Conservation (phyloP, 1,284 basidiomycete species). For the Mycena citricolor region DNA sequence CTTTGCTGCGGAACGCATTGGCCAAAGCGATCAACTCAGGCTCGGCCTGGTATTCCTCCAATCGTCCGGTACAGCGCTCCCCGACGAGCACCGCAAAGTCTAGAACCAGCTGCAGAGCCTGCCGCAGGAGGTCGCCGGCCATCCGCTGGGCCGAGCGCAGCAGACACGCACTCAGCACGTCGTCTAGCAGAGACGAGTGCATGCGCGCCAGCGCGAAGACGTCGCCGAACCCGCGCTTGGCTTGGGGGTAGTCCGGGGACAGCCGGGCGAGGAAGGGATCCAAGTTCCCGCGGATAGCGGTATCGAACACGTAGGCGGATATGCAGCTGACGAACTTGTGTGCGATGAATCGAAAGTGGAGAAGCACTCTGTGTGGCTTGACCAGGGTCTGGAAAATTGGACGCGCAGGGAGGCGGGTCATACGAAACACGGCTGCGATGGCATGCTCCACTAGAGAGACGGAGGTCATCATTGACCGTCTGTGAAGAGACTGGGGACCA, state of each 20-base stretch:
- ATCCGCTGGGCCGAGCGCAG: constrained; percentile 69
- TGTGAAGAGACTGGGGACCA: constrained; percentile 13
- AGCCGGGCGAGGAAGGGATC: constrained; percentile 60
- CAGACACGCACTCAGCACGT: constrained; percentile 78
- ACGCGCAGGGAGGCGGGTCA: constrained; percentile 43
- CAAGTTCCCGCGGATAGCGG: constrained; percentile 74
- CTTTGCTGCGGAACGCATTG: constrained; percentile 54
- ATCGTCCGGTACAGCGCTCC: constrained; percentile 51
- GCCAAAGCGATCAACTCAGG: constrained; percentile 54
- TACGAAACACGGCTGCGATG: constrained; percentile 62
- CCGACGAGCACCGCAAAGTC: constrained; percentile 70
- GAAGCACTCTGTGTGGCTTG: constrained; percentile 50
- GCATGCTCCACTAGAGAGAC: constrained; percentile 64
- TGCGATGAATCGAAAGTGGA: constrained; percentile 71
- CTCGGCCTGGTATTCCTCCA: constrained; percentile 62
- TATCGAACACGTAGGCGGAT: constrained; percentile 72
- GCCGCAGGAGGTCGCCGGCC: constrained; percentile 65
- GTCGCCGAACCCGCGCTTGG: constrained; percentile 50
- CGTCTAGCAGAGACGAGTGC: constrained; percentile 73
- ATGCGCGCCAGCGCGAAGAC: constrained; percentile 72
- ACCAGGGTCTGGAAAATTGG: constrained; percentile 63
- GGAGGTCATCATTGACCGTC: not conserved
- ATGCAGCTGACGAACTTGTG: constrained; percentile 68
- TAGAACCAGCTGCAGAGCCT: constrained; percentile 65
- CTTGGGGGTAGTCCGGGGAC: constrained; percentile 18